Evolutionary conservation across 257 asterid genomes (phyloP).

Genomic region (Coffea eugenioides): DNA sequence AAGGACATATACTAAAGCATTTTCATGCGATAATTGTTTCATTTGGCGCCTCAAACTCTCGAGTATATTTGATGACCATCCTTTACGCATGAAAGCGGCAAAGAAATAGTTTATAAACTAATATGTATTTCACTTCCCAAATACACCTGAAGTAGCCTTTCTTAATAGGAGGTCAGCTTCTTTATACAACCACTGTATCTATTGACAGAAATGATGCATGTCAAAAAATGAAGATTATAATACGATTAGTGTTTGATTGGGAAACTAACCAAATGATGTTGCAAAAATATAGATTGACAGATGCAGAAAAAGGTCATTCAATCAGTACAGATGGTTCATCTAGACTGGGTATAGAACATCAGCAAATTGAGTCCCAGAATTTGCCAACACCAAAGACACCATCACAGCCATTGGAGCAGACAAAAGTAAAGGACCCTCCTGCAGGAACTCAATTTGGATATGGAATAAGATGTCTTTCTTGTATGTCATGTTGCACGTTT

Average conservation of each 20-base stretch:
- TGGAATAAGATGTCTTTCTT: conserved; percentile 32
- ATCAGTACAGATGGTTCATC: conserved; percentile 22
- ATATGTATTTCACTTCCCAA: not conserved
- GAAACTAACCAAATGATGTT: not conserved
- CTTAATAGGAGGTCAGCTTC: not conserved
- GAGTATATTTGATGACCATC: too few relatives aligned
- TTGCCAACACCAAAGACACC: conserved; percentile 1
- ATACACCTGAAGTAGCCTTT: not conserved
- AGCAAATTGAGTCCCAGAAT: conserved; percentile 3
- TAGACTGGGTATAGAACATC: conserved; percentile 9
- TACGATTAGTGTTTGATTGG: not conserved
- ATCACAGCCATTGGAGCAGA: not conserved
- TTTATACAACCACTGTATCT: too few relatives aligned
- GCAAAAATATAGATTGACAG: conserved; percentile 27
- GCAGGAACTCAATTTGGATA: conserved; percentile 15
- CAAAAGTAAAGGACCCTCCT: conserved; percentile 20
- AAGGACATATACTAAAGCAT: too few relatives aligned
- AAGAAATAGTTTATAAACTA: not conserved
- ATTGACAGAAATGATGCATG: too few relatives aligned
- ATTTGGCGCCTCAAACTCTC: too few relatives aligned
- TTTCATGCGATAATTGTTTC: too few relatives aligned
- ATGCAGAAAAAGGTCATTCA: conserved; percentile 24
- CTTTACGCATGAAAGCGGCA: too few relatives aligned
- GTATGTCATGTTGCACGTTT: conserved; percentile 36
- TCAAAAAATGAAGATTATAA: not conserved